Evolutionary conservation across 768 basidiomycete genomes (phyloP).

Genomic region (Pholiota microspora): DNA sequence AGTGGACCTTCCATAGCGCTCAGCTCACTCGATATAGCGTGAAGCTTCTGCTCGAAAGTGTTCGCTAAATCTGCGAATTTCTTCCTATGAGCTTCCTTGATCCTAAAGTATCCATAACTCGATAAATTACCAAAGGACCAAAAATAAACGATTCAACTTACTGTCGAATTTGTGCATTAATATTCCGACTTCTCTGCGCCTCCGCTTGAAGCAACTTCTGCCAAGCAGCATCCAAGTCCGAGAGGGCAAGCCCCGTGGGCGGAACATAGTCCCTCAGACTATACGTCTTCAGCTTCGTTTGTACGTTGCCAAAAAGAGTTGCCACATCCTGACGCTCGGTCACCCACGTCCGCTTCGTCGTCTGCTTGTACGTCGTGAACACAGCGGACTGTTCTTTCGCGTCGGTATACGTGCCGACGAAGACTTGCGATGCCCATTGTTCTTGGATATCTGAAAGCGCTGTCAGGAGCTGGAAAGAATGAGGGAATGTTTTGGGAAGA

Average conservation of each 20-base stretch:
- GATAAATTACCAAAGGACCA: not conserved
- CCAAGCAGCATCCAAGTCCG: constrained; percentile 82
- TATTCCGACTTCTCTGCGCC: constrained; percentile 70
- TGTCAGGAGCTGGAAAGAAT: constrained; percentile 50
- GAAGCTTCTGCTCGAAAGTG: constrained; percentile 67
- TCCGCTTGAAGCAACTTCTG: constrained; percentile 69
- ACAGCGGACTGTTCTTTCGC: constrained; percentile 73
- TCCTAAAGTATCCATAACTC: constrained; percentile 42
- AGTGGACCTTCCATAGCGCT: constrained; percentile 72
- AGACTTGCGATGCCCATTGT: constrained; percentile 64
- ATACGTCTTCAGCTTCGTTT: constrained; percentile 93
- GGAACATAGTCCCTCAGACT: constrained; percentile 83
- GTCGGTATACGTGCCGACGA: constrained; percentile 75
- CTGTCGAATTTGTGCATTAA: constrained; percentile 89
- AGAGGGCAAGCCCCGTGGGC: constrained; percentile 61
- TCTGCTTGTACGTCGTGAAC: constrained; percentile 82
- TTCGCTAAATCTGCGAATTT: constrained; percentile 78
- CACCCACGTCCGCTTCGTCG: constrained; percentile 84
- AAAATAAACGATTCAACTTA: not conserved
- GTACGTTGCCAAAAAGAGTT: constrained; percentile 88
- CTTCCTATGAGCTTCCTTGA: constrained; percentile 78
- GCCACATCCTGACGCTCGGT: constrained; percentile 86
- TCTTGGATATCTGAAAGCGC: constrained; percentile 66
- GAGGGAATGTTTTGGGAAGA: constrained; percentile 7
- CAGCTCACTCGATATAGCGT: constrained; percentile 67